Base-by-base conservation (phyloP, 352 stramenopile species). In the Chrysophaeum taylorii region DNA sequence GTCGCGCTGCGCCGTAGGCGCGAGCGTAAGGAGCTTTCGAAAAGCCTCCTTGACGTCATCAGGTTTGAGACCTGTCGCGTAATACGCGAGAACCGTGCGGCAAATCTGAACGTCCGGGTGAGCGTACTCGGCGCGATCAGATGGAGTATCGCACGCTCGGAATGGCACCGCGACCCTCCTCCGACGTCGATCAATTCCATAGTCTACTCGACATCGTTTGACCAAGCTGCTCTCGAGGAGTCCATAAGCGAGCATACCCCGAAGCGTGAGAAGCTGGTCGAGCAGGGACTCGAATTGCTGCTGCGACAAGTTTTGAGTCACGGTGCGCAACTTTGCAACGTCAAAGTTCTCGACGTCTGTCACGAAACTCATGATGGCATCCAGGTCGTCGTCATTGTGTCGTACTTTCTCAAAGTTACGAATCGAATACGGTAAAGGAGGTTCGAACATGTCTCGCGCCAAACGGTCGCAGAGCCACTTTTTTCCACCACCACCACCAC, bases 81-180 rank as follows among this genome's bases (percentile, higher is more conserved):
- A 95, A 74, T 93, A 95, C 15, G 82, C 81, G 0, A 94, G 75
- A 16, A 91, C 23, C 1, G 88, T 94, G 2, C 94, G 78, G 9
- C 80, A 71, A 45, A 96, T 86, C 25, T 82, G 83, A 37, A 88
- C 82, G 69, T 93, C 87, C 15, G 88, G 89, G 61, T 95, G 88
- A 45, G 84, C 88, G 77, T 92, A 95, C 71, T 96, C 89, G 1
- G 83, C 84, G 1, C 87, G 77, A 35, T 90, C 80, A 2, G 84
- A 81, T 9, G 87, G 88, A 14, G 91, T 85, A 74, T 93, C 86
- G 1, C 85, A 85, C 21, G 83, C 87, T 68, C 82, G 78, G 68
- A 92, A 95, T 25, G 88, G 89, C 21, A 96, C 86, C 12, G 85
- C 88, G 27, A 95, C 78, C 27, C 78, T 94, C 33, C 84, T 85